phyloP scores from a whole-genome alignment of 2,329 filamentous ascomycete genomes.

The Penicillium sp. region DNA sequence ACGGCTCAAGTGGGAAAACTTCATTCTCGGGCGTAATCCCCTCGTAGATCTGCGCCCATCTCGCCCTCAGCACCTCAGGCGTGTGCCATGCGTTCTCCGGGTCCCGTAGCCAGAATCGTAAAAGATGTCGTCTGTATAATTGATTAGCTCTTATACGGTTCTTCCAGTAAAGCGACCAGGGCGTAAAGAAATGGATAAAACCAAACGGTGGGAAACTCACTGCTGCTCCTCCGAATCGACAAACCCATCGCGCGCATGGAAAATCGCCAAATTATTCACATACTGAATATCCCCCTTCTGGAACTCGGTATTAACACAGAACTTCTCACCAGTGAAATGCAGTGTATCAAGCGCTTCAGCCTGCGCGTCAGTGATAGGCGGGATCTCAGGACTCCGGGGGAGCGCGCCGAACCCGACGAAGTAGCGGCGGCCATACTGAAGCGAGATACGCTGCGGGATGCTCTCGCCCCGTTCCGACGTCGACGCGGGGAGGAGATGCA shows the following conservation, averaged over 20 bases:
- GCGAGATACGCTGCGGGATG: conserved; percentile 58
- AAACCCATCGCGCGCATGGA: conserved; percentile 56
- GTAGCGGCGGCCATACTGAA: conserved; percentile 64
- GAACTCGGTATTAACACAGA: conserved; percentile 50
- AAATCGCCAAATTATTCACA: conserved; percentile 57
- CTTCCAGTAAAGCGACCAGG: background rate
- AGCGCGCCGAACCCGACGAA: conserved; percentile 58
- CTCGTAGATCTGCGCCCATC: background rate
- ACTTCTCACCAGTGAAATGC: conserved; percentile 55
- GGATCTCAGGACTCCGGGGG: conserved; percentile 49
- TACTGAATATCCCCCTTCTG: conserved; percentile 57
- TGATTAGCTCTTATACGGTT: background rate
- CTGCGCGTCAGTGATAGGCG: conserved; percentile 57
- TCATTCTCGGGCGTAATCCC: background rate
- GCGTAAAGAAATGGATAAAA: background rate
- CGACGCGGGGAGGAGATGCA: conserved; percentile 59
- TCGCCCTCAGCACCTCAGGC: conserved; percentile 37
- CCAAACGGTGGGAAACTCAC: conserved; percentile 31
- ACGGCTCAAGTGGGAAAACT: background rate
- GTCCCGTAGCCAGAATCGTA: conserved; percentile 55
- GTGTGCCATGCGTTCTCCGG: conserved; percentile 53
- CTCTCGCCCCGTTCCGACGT: conserved; percentile 18
- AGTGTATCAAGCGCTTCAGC: conserved; percentile 58
- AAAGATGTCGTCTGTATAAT: conserved; percentile 47
- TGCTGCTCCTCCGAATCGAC: conserved; percentile 43